Evolutionary conservation across 306 rosid species (phyloP).

Genomic region (Cercis canadensis): DNA sequence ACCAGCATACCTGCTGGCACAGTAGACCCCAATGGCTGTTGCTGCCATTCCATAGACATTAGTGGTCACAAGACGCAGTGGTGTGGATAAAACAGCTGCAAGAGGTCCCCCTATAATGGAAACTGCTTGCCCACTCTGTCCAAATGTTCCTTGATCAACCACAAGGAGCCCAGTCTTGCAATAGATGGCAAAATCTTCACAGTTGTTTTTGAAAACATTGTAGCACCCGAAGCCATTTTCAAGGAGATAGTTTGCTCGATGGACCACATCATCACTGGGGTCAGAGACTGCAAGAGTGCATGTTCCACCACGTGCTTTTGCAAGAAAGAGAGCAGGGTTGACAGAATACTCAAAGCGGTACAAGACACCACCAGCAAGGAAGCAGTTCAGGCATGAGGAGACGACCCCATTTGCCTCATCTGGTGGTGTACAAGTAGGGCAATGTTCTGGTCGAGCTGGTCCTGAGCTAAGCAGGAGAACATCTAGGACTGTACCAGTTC

Average conservation of each 20-base stretch:
- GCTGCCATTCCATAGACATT: constrained; percentile 84
- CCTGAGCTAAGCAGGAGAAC: constrained; percentile 78
- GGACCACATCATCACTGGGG: constrained; percentile 61
- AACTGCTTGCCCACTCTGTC: constrained; percentile 89
- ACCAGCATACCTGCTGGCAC: constrained; percentile 82
- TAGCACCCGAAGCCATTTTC: constrained; percentile 92
- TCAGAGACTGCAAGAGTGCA: constrained; percentile 89
- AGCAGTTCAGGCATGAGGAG: constrained; percentile 85
- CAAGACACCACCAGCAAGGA: constrained; percentile 84
- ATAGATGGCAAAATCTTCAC: constrained; percentile 92
- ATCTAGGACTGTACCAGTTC: constrained; percentile 88
- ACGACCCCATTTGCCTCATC: constrained; percentile 65
- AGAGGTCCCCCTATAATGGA: constrained; percentile 95
- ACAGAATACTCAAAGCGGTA: constrained; percentile 87
- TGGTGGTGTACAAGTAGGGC: constrained; percentile 59
- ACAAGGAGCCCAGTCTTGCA: constrained; percentile 94
- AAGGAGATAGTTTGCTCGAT: constrained; percentile 73
- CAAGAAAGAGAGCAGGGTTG: constrained; percentile 70
- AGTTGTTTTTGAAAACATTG: constrained; percentile 81
- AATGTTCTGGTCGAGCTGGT: constrained; percentile 58
- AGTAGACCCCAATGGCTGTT: constrained; percentile 71
- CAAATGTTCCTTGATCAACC: constrained; percentile 62
- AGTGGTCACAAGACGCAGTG: constrained; percentile 71
- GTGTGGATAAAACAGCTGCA: constrained; percentile 79
- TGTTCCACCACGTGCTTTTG: constrained; percentile 36